Evolutionary conservation across 345 rosid species (phyloP), one percentile per base, ranked within the genome.

Genomic region (Linum lewisii): DNA sequence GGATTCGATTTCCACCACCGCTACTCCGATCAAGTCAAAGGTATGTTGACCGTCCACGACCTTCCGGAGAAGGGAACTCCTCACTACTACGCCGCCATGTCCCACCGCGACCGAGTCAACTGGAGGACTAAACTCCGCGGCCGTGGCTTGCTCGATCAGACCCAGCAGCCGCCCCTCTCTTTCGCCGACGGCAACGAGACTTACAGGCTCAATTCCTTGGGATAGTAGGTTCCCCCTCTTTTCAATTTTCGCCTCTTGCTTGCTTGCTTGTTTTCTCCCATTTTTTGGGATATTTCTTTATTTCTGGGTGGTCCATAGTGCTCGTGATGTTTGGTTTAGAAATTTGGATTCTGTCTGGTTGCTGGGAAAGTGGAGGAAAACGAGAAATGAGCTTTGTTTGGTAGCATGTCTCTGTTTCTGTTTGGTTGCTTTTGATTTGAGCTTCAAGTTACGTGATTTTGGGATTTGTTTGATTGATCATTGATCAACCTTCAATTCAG

Each of bases 1-100:
- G 99, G 86, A 44, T 89, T 85, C 50, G 82, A 79, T 45, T 66
- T 93, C 60, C 94, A 85, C 62, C 92, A 93, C 71, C 79, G 92
- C 42, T 93, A 68, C 68, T 89, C 99, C 19, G 99, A 93, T 78
- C 82, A 84, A 25, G 84, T 89, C 15, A 77, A 75, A 54, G 84
- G 81, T 19, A 69, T 82, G 61, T 67, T 89, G 5, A 71, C 79
- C 9, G 77, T 73, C 0, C 84, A 84, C 69, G 87, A 74, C 51
- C 66, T 89, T 6, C 99, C 95, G 25, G 79, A 70, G 71, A 81
- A 77, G 63, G 95, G 84, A n/a, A 83, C 81, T 38, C 56, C 61
- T 16, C 67, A 72, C 50, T 93, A 89, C 76, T 87, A 85, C 23
- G 73, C 70, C 26, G 79, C 79, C 19, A 66, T 87, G 95, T 83